These are phyloP conservation scores for Candida pseudocylindracea DNA, from an alignment of 1,139 yeast genomes.

Conservation along the genomic window DNA sequence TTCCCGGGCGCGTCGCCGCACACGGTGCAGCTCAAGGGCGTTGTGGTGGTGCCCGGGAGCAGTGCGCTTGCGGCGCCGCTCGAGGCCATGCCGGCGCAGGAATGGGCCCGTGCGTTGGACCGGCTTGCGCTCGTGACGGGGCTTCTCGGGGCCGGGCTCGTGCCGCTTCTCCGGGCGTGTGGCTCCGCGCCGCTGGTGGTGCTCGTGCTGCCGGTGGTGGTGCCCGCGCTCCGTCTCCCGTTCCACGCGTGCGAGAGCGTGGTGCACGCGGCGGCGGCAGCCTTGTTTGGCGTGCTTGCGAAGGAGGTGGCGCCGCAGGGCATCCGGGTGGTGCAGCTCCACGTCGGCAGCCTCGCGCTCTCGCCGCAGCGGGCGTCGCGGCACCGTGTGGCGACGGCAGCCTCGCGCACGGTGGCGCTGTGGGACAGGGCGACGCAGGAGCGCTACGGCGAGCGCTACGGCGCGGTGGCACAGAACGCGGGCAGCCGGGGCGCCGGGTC, in stretches of 20 bases:
- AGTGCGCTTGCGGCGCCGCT: conserved; percentile 51
- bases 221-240: conserved; percentile 19
- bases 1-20: conserved; percentile 34
- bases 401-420: too few relatives aligned
- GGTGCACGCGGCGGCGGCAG: conserved; percentile 13
- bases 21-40: conserved; percentile 26
- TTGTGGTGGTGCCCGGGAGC: conserved; percentile 39
- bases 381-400: too few relatives aligned
- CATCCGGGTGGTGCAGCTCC: conserved; percentile 20
- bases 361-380: too few relatives aligned
- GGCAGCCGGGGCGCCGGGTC: too few relatives aligned
- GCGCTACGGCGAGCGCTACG: too few relatives aligned
- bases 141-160: conserved; percentile 31
- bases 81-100: conserved; percentile 26
- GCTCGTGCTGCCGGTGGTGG: conserved; percentile 16
- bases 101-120: conserved; percentile 29
- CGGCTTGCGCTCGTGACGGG: conserved; percentile 23
- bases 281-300: conserved; percentile 15
- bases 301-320: conserved; percentile 20
- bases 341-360: conserved; percentile 22
- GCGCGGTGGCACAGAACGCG: too few relatives aligned
- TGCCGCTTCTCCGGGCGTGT: conserved; percentile 27
- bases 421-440: too few relatives aligned
- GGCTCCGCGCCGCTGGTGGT: conserved; percentile 17
- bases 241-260: conserved; percentile 27